Evolutionary conservation across 306 rosid species (phyloP), one percentile per base, ranked within the genome.

Genomic region (Dryas drummondii): DNA sequence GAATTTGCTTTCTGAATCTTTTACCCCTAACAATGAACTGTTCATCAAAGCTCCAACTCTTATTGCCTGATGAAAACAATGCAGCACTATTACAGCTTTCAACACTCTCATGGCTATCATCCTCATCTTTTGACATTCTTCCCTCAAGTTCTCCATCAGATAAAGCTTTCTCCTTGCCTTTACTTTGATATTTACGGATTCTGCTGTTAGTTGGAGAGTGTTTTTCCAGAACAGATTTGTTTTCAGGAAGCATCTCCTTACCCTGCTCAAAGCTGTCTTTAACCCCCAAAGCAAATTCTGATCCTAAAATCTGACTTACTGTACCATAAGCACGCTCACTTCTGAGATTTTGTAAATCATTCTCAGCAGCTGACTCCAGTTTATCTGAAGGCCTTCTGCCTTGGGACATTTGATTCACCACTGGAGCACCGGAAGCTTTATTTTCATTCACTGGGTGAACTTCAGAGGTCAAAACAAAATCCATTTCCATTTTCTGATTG

Each of bases 151-250:
- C 73, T 52, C 81, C 83, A 66, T 82, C 83, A 54, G 93, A 85
- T 50, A 81, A 65, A 32, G 82, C 82, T 81, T 89, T 84, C 63
- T 87, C 97, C 83, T 89, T 87, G 60, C 85, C 92, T 78, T 83
- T 86, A 72, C 79, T 80, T 70, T 16, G 80, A 65, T 66, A 15
- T 80, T 15, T 26, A 44, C 48, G 80, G 79, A 81, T 72, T 76
- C 69, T 71, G 73, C 91, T 77, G 66, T 79, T 81, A 60, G 83
- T 77, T 2, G 87, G 92, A 82, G 88, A 83, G 73, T 75, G 70
- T 63, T 74, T 58, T 64, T 46, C 85, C 19, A 77, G 76, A 81
- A 72, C 66, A 75, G 68, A 58, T 66, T 83, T 17, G 15, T 66
- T 83, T 60, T 37, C 32, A 13, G 13, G 76, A 66, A 50, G 57